These are phyloP conservation scores for Paraurostyla sp. DNA, from an alignment of 73 alveolate genomes.

Conservation along the genomic window DNA sequence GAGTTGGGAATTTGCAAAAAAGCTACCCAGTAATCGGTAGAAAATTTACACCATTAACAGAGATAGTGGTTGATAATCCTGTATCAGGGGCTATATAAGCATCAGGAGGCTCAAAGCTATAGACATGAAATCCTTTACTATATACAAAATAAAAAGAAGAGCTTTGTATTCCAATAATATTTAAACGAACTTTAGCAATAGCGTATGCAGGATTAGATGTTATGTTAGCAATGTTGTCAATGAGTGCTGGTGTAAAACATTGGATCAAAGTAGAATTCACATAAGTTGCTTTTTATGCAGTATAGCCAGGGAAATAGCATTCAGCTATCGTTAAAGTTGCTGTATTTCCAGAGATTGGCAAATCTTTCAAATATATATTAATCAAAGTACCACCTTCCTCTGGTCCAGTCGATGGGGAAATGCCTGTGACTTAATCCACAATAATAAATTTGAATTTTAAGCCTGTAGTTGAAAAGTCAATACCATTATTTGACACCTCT, in stretches of 20 bases:
- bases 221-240: conserved; percentile 33
- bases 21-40: background rate
- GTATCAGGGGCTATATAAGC: conserved; percentile 23
- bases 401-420: conserved; percentile 55
- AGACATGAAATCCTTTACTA: conserved; percentile 22
- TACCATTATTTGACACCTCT: conserved; percentile 56
- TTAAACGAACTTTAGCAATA: conserved; percentile 9
- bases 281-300: background rate
- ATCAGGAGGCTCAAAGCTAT: conserved; percentile 48
- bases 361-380: conserved; percentile 15
- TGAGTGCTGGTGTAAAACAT: conserved; percentile 37
- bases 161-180: background rate
- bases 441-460: conserved; percentile 25
- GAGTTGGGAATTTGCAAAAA: conserved; percentile 12
- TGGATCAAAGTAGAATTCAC: conserved; percentile 11
- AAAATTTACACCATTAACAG: conserved; percentile 12
- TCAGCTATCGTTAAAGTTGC: background rate
- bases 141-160: conserved; percentile 40
- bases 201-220: conserved; percentile 29
- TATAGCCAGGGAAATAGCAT: conserved; percentile 58
- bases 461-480: conserved; percentile 2
- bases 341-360: conserved; percentile 5
- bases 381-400: conserved; percentile 58
- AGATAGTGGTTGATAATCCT: background rate
- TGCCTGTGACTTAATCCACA: conserved; percentile 8